A percentile compares a stretch with the other conserved stretches of the same genome.
phyloP scores from a whole-genome alignment of 1,284 basidiomycete species.

The Schizopora paradoxa region DNA sequence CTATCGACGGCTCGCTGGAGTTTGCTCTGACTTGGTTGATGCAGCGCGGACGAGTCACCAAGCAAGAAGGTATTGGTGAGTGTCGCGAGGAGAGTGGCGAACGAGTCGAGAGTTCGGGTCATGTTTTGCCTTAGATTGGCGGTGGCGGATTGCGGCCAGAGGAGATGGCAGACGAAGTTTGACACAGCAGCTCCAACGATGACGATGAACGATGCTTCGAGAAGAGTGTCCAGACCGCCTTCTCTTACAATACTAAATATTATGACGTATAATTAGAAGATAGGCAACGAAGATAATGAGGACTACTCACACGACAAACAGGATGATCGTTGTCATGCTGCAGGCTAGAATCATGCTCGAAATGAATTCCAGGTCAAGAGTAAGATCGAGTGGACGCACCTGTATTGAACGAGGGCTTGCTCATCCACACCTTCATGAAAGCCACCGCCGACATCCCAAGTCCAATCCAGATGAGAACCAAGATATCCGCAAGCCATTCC shows the following conservation, averaged over 20 bases:
- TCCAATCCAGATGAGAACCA: conserved; percentile 79
- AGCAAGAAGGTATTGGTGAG: conserved; percentile 81
- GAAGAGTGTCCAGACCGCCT: conserved; percentile 71
- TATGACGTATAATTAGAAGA: conserved; percentile 12
- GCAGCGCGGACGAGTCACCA: conserved; percentile 52
- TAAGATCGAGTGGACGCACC: conserved; percentile 40
- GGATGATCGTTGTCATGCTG: conserved; percentile 85
- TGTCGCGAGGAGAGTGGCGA: conserved; percentile 77
- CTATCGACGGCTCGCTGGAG: conserved; percentile 71
- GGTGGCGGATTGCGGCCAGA: conserved; percentile 86
- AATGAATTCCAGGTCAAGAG: not conserved
- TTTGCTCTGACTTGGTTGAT: conserved; percentile 49
- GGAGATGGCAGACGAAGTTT: conserved; percentile 75
- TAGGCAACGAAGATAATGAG: not conserved
- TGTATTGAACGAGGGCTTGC: conserved; percentile 87
- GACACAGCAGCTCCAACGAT: conserved; percentile 71
- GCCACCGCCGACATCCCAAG: conserved; percentile 77
- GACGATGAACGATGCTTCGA: conserved; percentile 76
- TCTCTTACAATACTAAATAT: conserved; percentile 76
- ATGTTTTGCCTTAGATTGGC: conserved; percentile 80
- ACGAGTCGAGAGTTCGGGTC: conserved; percentile 81
- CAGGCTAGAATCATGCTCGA: conserved; percentile 53
- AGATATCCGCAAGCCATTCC: conserved; percentile 62
- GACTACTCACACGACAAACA: conserved; percentile 74
- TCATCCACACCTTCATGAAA: conserved; percentile 88